Evolutionary conservation across 2,329 filamentous ascomycete species (phyloP), one percentile per base, ranked within the genome.

Genomic region (Colletotrichum endophyticum): DNA sequence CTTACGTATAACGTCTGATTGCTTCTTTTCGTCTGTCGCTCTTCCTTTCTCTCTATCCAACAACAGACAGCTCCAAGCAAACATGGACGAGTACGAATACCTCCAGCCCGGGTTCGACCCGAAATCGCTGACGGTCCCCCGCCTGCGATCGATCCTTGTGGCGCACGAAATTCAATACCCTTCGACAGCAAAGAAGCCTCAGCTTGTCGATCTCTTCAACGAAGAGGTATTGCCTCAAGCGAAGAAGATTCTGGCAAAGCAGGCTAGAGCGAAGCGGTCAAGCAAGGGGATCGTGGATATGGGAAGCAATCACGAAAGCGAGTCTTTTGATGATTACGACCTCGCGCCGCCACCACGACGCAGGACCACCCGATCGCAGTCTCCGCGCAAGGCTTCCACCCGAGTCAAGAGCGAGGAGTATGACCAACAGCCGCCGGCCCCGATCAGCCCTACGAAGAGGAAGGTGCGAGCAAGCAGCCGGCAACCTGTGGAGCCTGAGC

Each of bases 41-140:
- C 32, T 62, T 30, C 39, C 64, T 39, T 19, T 28, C 27, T 74
- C 27, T 61, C 57, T 15, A 25, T 36, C 19, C 69, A 44, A 36
- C 30, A 36, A 63, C 19, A 36, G 19, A 63, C 30, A 36, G 19
- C 30, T 61, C n/a, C 49, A 59, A 62, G 32, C 12, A 53, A 27
- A 69, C 79, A 93, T 93, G 92, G 90, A 90, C 32, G 92, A 94
- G 81, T 86, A 94, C 80, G 94, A 95, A 79, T 99, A 99, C 84
- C 93, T 99, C 36, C 92, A 96, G 82, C 91, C 95, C 71, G 95
- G 92, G 81, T 99, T 98, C 84, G 95, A 99, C 84, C 93, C 97
- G 25, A 90, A 91, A 82, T 92, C 91, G 78, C 91, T 99, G 78
- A 99, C 96, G 2, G 93, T 99, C 66, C 96, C 97, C 32, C 94